These are phyloP conservation scores for Trypanosoma scelopori DNA, from an alignment of 208 protist species.

Conservation along the genomic window DNA sequence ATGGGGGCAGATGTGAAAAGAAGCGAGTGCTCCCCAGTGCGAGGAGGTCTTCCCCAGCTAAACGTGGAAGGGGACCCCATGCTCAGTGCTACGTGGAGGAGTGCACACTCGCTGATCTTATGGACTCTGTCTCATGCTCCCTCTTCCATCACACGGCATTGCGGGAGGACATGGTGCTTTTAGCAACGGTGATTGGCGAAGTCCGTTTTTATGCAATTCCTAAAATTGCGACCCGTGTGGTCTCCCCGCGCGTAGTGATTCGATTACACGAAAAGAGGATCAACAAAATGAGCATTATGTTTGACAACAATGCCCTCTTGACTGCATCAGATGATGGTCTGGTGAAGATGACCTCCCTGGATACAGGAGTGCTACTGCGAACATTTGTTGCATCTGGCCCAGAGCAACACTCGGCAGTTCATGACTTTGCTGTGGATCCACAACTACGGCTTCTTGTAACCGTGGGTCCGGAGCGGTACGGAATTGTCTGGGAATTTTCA, in stretches of 20 bases:
- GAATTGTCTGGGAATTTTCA: constrained; percentile 79
- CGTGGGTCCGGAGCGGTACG: constrained; percentile 68
- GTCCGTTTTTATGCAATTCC: constrained; percentile 62
- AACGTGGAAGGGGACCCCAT: constrained; percentile 45
- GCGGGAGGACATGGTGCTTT: constrained; percentile 68
- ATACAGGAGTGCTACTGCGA: constrained; percentile 47
- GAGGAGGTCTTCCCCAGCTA: not conserved
- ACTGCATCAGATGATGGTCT: constrained; percentile 67
- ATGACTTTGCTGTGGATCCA: constrained; percentile 60
- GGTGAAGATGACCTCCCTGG: constrained; percentile 65
- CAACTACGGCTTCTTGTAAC: constrained; percentile 70
- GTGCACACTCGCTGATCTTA: constrained; percentile 58
- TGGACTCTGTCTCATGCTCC: constrained; percentile 59
- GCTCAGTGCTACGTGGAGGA: constrained; percentile 57
- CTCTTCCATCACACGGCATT: constrained; percentile 51
- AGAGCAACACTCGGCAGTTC: constrained; percentile 53
- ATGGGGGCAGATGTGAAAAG: constrained; percentile 2
- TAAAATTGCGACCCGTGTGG: constrained; percentile 30
- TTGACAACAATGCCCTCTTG: constrained; percentile 56
- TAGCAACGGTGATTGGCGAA: constrained; percentile 62
- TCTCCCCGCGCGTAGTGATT: constrained; percentile 42
- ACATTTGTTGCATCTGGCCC: constrained; percentile 38
- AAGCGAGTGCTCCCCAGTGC: not conserved
- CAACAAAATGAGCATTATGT: constrained; percentile 71
- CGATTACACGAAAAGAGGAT: constrained; percentile 37